Evolutionary conservation across 306 rosid genomes (phyloP), one percentile per base, ranked within the genome.

Genomic region (Astragalus glycyphyllos): DNA sequence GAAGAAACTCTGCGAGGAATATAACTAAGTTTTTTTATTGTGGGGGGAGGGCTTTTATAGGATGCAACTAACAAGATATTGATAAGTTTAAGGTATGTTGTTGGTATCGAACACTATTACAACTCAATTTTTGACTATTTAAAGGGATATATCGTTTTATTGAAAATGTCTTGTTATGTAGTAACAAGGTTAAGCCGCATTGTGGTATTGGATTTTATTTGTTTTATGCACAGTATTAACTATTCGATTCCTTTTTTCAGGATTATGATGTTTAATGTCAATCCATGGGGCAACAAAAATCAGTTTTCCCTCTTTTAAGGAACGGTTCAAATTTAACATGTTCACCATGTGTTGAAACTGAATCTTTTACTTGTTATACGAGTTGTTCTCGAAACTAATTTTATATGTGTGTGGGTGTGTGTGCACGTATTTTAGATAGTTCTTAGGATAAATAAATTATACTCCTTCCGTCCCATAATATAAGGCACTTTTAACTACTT

Each of bases 1-100:
- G 23, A 65, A 20, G 23, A 65, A 65, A 65, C 50, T 7, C 32
- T 64, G 51, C 11, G 42, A 62, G 11, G 7, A 42, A 38, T 13
- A 11, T 8, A 6, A 0, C 2, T 6, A 34, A 3, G 23, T 32
- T 6, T 12, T 12, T 48, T 4, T 49, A 9, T 45, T 51, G 53
- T 42, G 58, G 13, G 13, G 41, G 8, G 23, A 44, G 32, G 29
- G 16, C 47, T 63, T 60, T 7, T 54, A 74, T 74, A 65, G 41
- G 31, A 1, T 12, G 40, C 3, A 40, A 15, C 0, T 60, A 8
- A 12, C 34, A 0, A 17, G 46, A 14, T 45, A 0, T 38, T 56
- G 59, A 70, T 12, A 48, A 7, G 0, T 34, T 8, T 51, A 16
- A 58, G 78, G 72, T 11, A 20, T 60, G 2, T 47, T 75, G 12